A percentile compares a stretch with the other conserved stretches of the same genome.
Evolutionary conservation across 345 rosid species (phyloP).

Genomic region (Eutrema yunnanense): DNA sequence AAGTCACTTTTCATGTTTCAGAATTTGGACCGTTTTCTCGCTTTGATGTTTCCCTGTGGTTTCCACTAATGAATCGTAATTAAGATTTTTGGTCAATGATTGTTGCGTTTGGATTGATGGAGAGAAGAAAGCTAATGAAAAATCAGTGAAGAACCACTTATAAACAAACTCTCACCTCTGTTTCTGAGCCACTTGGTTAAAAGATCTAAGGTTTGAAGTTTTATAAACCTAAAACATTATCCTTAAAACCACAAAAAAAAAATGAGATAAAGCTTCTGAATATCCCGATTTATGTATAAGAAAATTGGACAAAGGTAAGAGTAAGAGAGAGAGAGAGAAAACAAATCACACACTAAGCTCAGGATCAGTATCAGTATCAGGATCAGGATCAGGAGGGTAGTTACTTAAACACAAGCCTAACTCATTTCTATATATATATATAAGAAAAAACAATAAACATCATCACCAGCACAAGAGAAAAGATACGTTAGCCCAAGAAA

Average conservation of each 20-base stretch:
- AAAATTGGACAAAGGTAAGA: not conserved
- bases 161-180: not conserved
- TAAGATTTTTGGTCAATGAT: not conserved
- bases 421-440: not conserved
- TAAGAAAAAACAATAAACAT: not conserved
- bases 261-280: too few relatives aligned
- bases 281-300: not conserved
- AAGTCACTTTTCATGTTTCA: not conserved
- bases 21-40: not conserved
- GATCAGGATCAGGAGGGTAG: not conserved
- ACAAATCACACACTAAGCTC: constrained; percentile 1
- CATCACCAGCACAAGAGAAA: not conserved
- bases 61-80: not conserved
- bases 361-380: not conserved
- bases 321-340: not conserved
- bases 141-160: not conserved
- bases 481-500: not conserved
- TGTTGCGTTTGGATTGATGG: not conserved
- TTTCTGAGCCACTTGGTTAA: too few relatives aligned
- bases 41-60: not conserved
- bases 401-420: constrained; percentile 5
- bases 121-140: not conserved
- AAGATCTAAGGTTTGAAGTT: too few relatives aligned
- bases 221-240: too few relatives aligned
- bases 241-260: too few relatives aligned